These are phyloP conservation scores for Xylaria digitata DNA, from an alignment of 2,329 filamentous ascomycete species.

Conservation along the genomic window DNA sequence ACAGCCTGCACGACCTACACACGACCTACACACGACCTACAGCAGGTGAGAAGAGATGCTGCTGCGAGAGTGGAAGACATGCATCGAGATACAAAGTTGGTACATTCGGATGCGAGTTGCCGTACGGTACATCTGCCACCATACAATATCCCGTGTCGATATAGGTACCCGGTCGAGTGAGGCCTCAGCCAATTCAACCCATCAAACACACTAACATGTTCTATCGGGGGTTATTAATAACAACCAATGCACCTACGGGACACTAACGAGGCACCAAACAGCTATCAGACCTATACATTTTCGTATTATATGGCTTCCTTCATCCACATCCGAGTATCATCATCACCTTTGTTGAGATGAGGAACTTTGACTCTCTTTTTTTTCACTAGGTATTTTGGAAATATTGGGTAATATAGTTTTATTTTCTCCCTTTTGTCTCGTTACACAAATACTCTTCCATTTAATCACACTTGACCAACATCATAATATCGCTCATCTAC, in stretches of 20 bases:
- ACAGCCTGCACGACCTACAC: neutral
- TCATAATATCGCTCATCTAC: neutral
- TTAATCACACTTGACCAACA: neutral
- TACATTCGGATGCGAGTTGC: conserved; percentile 31
- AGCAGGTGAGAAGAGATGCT: too few relatives aligned
- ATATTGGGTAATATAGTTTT: neutral
- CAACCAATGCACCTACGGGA: too few relatives aligned
- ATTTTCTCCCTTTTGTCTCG: too few relatives aligned
- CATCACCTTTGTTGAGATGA: too few relatives aligned
- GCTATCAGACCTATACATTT: too few relatives aligned
- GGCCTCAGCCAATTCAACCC: neutral
- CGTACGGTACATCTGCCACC: conserved; percentile 10
- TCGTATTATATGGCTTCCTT: too few relatives aligned
- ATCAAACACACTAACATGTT: too few relatives aligned
- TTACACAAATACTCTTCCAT: neutral
- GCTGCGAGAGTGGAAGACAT: conserved; percentile 3
- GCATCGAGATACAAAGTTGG: conserved; percentile 17
- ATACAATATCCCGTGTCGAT: neutral
- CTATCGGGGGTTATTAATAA: conserved; percentile 3
- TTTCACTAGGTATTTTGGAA: too few relatives aligned
- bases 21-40: too few relatives aligned
- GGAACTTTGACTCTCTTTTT: too few relatives aligned
- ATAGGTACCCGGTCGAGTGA: conserved; percentile 5
- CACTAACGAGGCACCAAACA: too few relatives aligned
- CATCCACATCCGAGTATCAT: too few relatives aligned